Conservation (phyloP, 2,329 filamentous ascomycete species). For the Fusarium veterinarium region DNA sequence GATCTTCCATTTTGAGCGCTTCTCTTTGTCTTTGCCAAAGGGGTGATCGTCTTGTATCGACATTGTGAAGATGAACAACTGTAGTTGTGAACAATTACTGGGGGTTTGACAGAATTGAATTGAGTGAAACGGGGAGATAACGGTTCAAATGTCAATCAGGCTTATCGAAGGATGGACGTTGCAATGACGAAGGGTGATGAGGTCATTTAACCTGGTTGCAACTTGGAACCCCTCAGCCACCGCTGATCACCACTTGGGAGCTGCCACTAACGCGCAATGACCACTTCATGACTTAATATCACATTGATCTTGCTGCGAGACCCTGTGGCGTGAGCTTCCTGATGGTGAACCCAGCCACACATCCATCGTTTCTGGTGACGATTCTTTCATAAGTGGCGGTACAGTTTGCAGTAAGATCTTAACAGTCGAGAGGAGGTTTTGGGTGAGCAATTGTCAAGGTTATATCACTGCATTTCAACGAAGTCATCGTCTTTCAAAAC, state of each 20-base stretch:
- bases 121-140: not conserved
- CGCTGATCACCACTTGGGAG: slow-evolving; percentile 18
- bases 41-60: slow-evolving; percentile 21
- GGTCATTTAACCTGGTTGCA: slow-evolving; percentile 22
- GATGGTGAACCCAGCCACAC: slow-evolving; percentile 2
- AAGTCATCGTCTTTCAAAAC: not conserved
- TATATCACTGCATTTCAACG: not conserved
- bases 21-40: slow-evolving; percentile 35
- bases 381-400: not conserved
- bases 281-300: slow-evolving; percentile 25
- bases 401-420: not conserved
- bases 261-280: slow-evolving; percentile 36
- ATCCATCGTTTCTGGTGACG: not conserved
- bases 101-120: not conserved
- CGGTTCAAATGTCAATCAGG: slow-evolving; percentile 16
- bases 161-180: slow-evolving; percentile 11
- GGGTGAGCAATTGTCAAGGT: not conserved
- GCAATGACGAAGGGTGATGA: slow-evolving; percentile 26
- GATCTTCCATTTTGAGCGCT: slow-evolving; percentile 42
- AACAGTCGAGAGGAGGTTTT: rapidly evolving
- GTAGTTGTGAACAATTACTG: not conserved
- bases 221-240: slow-evolving; percentile 26
- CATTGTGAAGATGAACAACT: not conserved
- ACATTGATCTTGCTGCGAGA: not conserved
- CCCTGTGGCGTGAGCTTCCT: slow-evolving; percentile 14